phyloP scores from a whole-genome alignment of 331 rosid genomes.

The Arachis monticola region DNA sequence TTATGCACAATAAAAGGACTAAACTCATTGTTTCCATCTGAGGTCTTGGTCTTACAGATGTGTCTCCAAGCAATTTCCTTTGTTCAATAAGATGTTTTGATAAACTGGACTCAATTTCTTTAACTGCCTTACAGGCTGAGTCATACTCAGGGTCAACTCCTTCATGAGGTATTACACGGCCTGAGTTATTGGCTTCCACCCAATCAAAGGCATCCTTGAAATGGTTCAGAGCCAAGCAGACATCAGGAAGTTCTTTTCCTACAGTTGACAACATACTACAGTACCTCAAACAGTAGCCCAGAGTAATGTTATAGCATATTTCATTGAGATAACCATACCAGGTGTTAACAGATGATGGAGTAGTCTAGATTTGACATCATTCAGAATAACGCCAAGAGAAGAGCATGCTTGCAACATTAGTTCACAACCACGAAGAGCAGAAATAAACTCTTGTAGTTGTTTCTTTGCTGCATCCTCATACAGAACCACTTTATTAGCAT shows the following conservation, averaged over 20 bases:
- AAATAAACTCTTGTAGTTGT: slow-evolving; percentile 81
- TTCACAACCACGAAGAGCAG: slow-evolving; percentile 86
- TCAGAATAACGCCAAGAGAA: slow-evolving; percentile 64
- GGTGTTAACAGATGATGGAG: slow-evolving; percentile 75
- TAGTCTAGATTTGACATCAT: slow-evolving; percentile 60
- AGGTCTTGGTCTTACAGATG: slow-evolving; percentile 60
- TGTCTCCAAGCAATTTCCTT: slow-evolving; percentile 63
- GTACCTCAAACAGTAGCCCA: slow-evolving; percentile 30
- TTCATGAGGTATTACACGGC: slow-evolving; percentile 88
- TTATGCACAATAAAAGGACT: slow-evolving; percentile 19
- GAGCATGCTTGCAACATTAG: slow-evolving; percentile 76
- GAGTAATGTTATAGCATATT: slow-evolving; percentile 1
- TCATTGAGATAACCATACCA: slow-evolving; percentile 53
- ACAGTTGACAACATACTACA: slow-evolving; percentile 39
- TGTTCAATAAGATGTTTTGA: slow-evolving; percentile 70
- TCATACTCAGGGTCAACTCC: slow-evolving; percentile 85
- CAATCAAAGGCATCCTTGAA: slow-evolving; percentile 96
- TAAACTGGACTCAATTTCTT: slow-evolving; percentile 67
- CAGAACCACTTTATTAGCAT: slow-evolving; percentile 81
- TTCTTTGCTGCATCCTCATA: slow-evolving; percentile 94
- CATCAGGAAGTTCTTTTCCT: slow-evolving; percentile 82
- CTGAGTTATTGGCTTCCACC: slow-evolving; percentile 90
- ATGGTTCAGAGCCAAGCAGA: slow-evolving; percentile 59
- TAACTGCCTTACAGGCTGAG: slow-evolving; percentile 72
- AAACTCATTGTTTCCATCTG: slow-evolving; percentile 13